Conservation (phyloP, 495 filamentous ascomycete genomes). For the Podospora bellae-mahoneyi region DNA sequence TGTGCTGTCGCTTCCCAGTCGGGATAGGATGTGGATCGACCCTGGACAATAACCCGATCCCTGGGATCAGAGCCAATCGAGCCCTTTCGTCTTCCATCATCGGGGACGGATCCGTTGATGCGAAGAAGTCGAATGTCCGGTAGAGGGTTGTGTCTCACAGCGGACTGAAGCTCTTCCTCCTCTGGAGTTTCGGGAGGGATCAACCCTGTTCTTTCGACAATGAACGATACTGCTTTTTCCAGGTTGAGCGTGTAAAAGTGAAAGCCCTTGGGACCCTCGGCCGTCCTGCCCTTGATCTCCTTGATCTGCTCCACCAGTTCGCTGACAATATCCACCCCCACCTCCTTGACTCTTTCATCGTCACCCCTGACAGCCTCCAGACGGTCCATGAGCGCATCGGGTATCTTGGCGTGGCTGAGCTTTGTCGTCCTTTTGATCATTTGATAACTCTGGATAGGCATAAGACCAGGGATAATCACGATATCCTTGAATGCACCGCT, state of each 20-base stretch:
- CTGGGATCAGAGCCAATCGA: conserved; percentile 64
- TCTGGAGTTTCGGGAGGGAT: conserved; percentile 59
- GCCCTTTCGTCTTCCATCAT: conserved; percentile 37
- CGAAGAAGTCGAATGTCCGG: conserved; percentile 36
- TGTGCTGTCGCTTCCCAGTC: conserved; percentile 64
- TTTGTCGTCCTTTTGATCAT: conserved; percentile 95
- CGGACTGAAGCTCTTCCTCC: conserved; percentile 38
- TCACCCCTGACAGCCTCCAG: conserved; percentile 81
- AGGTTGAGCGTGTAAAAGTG: conserved; percentile 98
- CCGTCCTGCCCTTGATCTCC: conserved; percentile 50
- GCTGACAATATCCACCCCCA: conserved; percentile 66
- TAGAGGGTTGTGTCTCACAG: conserved; percentile 47
- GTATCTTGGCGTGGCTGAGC: conserved; percentile 82
- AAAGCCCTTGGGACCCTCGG: conserved; percentile 65
- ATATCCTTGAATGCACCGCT: conserved; percentile 85
- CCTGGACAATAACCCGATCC: conserved; percentile 79
- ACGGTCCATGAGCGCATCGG: conserved; percentile 61
- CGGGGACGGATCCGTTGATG: conserved; percentile 33
- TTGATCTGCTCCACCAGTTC: conserved; percentile 71
- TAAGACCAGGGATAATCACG: conserved; percentile 88
- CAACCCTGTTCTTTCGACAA: conserved; percentile 79
- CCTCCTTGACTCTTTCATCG: conserved; percentile 83
- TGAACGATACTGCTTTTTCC: conserved; percentile 92
- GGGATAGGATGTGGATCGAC: conserved; percentile 46
- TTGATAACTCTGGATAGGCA: conserved; percentile 97